Conservation (phyloP, 345 rosid species). For the Populus simonii region DNA sequence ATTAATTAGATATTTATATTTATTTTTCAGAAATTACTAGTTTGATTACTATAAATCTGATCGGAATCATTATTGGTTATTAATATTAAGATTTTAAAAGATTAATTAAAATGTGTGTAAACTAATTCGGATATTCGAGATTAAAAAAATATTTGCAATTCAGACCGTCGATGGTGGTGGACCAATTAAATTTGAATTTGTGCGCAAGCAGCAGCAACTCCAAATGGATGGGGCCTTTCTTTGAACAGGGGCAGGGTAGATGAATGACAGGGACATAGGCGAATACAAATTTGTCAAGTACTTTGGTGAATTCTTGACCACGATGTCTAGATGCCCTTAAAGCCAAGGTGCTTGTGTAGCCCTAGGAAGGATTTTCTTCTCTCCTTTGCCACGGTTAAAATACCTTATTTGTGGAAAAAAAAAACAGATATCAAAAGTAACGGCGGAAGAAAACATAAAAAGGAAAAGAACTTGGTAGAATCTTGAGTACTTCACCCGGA, state of each 20-base stretch:
- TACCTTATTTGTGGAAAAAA: too few species aligned
- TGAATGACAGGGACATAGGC: not conserved
- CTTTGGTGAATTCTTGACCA: not conserved
- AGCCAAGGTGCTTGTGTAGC: too few species aligned
- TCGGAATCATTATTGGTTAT: accelerated
- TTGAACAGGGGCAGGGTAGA: not conserved
- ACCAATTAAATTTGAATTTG: not conserved
- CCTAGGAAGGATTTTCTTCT: too few species aligned
- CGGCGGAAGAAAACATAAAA: not conserved
- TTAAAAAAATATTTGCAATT: too few species aligned
- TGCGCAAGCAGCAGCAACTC: not conserved
- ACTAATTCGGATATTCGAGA: accelerated
- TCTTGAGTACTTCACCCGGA: not conserved
- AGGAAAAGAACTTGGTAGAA: not conserved
- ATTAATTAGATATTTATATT: too few species aligned
- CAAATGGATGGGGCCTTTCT: not conserved
- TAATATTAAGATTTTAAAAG: accelerated
- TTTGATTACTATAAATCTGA: accelerated
- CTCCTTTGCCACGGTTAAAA: not conserved
- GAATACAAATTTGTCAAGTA: not conserved
- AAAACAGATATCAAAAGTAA: not conserved
- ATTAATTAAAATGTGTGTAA: accelerated
- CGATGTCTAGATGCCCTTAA: not conserved
- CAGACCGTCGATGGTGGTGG: too few species aligned
- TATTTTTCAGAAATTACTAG: accelerated